Evolutionary conservation across 2,329 filamentous ascomycete genomes (phyloP).

Genomic region (Pyrenophora teres): DNA sequence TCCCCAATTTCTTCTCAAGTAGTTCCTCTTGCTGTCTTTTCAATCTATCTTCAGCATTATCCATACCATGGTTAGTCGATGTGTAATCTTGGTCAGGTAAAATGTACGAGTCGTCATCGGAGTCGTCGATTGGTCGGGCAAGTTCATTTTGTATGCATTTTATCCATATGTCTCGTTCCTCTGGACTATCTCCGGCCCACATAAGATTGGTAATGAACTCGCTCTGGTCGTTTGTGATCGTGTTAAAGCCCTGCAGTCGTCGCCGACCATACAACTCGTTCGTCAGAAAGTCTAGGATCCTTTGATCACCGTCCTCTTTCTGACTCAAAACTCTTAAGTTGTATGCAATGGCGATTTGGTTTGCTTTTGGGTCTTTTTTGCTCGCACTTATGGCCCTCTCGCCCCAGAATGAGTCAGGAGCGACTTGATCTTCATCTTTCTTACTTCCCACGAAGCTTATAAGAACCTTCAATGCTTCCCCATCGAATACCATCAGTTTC

Average conservation of each 20-base stretch:
- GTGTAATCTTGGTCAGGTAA: too few relatives aligned
- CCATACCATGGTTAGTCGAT: too few relatives aligned
- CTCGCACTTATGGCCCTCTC: neutral
- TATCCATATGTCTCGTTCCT: neutral
- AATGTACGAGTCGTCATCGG: neutral
- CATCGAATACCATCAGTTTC: slow-evolving; percentile 19
- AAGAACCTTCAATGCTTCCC: slow-evolving; percentile 2
- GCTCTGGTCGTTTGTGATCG: slow-evolving; percentile 1
- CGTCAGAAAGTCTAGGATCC: slow-evolving; percentile 1
- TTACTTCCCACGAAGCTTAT: neutral
- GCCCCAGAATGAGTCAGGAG: neutral
- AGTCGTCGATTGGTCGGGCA: neutral
- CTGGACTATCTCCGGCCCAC: neutral
- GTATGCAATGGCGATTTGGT: slow-evolving; percentile 4
- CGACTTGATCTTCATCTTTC: neutral
- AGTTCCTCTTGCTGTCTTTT: too few relatives aligned
- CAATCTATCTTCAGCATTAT: too few relatives aligned
- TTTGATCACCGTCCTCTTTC: neutral
- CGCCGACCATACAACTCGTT: neutral
- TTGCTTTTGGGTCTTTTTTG: neutral
- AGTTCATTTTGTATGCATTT: neutral
- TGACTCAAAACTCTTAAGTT: slow-evolving; percentile 2
- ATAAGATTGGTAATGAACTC: neutral
- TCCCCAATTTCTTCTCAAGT: too few relatives aligned
- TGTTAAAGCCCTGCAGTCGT: neutral